Evolutionary conservation across 331 rosid genomes (phyloP).

Genomic region (Acacia pycnantha): DNA sequence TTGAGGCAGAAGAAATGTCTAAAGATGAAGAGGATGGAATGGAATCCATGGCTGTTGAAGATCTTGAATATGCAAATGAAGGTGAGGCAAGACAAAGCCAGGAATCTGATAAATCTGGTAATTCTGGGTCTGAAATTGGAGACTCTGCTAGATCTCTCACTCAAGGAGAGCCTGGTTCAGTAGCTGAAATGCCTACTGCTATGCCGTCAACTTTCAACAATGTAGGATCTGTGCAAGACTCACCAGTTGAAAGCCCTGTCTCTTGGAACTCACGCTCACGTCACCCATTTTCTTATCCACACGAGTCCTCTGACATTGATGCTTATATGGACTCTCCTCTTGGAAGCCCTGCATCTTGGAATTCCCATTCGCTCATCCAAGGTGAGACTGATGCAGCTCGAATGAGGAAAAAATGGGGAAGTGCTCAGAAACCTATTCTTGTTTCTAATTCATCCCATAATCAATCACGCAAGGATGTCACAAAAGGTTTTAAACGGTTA

Average conservation of each 20-base stretch:
- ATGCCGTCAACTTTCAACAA: conserved; percentile 58
- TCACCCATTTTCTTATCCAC: conserved; percentile 77
- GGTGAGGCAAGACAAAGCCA: conserved; percentile 65
- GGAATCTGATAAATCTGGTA: conserved; percentile 66
- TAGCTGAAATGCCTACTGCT: conserved; percentile 57
- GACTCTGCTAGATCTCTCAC: conserved; percentile 69
- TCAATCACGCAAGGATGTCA: conserved; percentile 89
- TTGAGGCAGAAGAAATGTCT: conserved; percentile 55
- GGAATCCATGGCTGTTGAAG: conserved; percentile 52
- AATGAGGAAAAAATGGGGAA: conserved; percentile 99
- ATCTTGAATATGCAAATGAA: conserved; percentile 48
- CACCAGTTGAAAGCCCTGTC: conserved; percentile 89
- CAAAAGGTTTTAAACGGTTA: conserved; percentile 89
- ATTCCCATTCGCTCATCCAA: conserved; percentile 76
- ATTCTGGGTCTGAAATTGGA: conserved; percentile 79
- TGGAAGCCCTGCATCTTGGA: conserved; percentile 97
- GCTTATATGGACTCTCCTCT: conserved; percentile 85
- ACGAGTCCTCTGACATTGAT: conserved; percentile 87
- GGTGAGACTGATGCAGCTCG: conserved; percentile 85
- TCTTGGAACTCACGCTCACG: conserved; percentile 80
- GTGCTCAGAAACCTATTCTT: conserved; percentile 87
- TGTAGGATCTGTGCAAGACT: conserved; percentile 69
- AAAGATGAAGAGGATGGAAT: conserved; percentile 64
- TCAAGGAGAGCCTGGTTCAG: conserved; percentile 68
- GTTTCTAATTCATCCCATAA: conserved; percentile 73